Percentiles rank a stretch among this genome's conserved stretches.
phyloP scores from a whole-genome alignment of 2,329 filamentous ascomycete species.

The Fusarium tupiense region DNA sequence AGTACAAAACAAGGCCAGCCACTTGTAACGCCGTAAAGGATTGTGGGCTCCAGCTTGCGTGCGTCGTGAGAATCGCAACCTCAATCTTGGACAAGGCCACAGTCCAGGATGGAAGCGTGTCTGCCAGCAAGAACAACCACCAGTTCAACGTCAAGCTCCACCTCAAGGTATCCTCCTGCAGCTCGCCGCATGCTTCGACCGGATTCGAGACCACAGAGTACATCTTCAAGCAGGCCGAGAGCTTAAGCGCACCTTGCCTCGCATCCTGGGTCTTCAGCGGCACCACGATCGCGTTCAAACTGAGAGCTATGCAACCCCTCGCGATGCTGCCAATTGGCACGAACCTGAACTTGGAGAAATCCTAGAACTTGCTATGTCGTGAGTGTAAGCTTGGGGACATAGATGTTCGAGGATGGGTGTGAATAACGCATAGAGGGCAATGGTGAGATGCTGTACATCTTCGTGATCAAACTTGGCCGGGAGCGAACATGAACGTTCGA shows the following conservation, averaged over 20 bases:
- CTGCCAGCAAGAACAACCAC: neutral
- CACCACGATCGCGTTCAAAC: neutral
- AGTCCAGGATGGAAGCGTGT: neutral
- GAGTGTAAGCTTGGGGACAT: neutral
- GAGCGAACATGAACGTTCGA: neutral
- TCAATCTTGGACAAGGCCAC: too few species aligned
- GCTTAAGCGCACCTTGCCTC: neutral
- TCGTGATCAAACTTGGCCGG: neutral
- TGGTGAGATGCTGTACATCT: neutral
- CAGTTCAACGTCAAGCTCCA: neutral
- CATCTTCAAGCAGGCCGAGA: neutral
- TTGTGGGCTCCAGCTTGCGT: too few species aligned
- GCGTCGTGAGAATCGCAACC: too few species aligned
- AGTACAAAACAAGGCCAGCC: too few species aligned
- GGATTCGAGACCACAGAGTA: neutral
- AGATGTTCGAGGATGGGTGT: neutral
- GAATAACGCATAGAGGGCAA: neutral
- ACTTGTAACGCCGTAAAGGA: too few species aligned
- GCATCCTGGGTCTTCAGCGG: fast-evolving
- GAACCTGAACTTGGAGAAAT: neutral
- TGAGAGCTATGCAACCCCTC: neutral
- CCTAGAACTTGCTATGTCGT: neutral
- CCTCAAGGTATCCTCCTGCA: too few species aligned
- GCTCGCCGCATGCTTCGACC: neutral
- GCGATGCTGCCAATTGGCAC: neutral